phyloP scores from a whole-genome alignment of 1,139 yeast genomes.

The Zygoascus sp. region DNA sequence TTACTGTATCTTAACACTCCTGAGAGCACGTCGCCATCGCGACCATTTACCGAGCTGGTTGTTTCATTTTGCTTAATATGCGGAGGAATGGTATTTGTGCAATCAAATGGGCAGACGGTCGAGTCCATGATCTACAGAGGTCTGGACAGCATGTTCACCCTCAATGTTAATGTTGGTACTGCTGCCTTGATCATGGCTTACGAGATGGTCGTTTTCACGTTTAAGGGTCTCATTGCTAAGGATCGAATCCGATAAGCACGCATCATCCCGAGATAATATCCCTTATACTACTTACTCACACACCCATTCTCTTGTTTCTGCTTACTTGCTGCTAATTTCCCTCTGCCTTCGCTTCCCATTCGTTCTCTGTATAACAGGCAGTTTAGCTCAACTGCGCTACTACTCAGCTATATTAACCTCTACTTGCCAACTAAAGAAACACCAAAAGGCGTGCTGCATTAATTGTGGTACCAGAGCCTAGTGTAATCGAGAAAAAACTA shows the following conservation, averaged over 20 bases:
- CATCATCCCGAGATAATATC: too few relatives aligned
- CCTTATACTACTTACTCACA: background rate
- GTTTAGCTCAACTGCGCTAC: background rate
- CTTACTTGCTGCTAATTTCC: background rate
- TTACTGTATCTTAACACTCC: conserved; percentile 53
- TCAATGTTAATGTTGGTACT: conserved; percentile 77
- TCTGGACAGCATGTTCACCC: conserved; percentile 81
- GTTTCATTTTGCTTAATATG: conserved; percentile 72
- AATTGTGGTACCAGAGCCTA: too few relatives aligned
- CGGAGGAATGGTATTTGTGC: conserved; percentile 92
- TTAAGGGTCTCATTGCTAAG: conserved; percentile 38
- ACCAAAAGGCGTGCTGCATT: too few relatives aligned
- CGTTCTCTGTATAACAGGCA: background rate
- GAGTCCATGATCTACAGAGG: conserved; percentile 83
- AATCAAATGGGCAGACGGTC: conserved; percentile 80
- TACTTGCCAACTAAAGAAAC: too few relatives aligned
- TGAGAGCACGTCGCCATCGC: conserved; percentile 44
- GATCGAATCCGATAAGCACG: background rate
- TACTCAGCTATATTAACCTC: too few relatives aligned
- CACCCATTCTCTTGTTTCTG: background rate
- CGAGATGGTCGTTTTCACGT: conserved; percentile 68
- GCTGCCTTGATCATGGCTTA: conserved; percentile 84
- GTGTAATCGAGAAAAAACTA: too few relatives aligned
- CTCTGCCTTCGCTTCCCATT: background rate
- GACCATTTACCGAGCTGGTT: conserved; percentile 81